These are phyloP conservation scores for Apium graveolens DNA, from an alignment of 129 eudicot genomes.

Conservation along the genomic window DNA sequence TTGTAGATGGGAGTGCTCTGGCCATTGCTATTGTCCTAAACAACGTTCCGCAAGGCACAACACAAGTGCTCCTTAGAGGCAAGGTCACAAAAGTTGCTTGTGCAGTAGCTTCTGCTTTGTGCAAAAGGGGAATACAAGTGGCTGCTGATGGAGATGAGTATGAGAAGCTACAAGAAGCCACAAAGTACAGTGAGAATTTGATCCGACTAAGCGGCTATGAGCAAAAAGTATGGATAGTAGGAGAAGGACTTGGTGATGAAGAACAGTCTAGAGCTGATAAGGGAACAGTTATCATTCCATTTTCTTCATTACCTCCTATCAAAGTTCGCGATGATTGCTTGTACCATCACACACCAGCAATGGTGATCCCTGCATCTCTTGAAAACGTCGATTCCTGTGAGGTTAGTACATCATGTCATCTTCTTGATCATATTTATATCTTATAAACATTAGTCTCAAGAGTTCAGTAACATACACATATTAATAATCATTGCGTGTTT, in stretches of 20 bases:
- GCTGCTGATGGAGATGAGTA: not conserved
- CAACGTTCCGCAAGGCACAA: constrained; percentile 48
- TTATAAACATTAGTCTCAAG: not conserved
- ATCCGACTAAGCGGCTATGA: not conserved
- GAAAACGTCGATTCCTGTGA: constrained; percentile 31
- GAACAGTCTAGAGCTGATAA: constrained; percentile 66
- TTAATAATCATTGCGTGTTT: not conserved
- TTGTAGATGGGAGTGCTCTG: constrained; percentile 63
- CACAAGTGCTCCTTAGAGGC: constrained; percentile 53
- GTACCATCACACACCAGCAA: too few species aligned
- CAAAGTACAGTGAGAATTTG: constrained; percentile 4
- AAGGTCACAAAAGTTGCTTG: constrained; percentile 42
- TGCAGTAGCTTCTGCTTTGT: constrained; percentile 46
- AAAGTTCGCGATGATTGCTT: constrained; percentile 29
- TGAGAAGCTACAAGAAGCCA: not conserved
- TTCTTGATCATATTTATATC: not conserved
- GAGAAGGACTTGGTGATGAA: constrained; percentile 50
- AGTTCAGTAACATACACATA: not conserved
- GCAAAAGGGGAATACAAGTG: constrained; percentile 70
- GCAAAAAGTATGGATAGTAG: constrained; percentile 71
- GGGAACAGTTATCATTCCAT: constrained; percentile 76
- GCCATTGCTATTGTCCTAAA: constrained; percentile 8
- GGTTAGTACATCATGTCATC: constrained; percentile 28
- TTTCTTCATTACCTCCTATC: not conserved
- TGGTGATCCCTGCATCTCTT: too few species aligned